These are phyloP conservation scores for Clarireedia homoeocarpa DNA, from an alignment of 2,329 filamentous ascomycete genomes.

Conservation along the genomic window DNA sequence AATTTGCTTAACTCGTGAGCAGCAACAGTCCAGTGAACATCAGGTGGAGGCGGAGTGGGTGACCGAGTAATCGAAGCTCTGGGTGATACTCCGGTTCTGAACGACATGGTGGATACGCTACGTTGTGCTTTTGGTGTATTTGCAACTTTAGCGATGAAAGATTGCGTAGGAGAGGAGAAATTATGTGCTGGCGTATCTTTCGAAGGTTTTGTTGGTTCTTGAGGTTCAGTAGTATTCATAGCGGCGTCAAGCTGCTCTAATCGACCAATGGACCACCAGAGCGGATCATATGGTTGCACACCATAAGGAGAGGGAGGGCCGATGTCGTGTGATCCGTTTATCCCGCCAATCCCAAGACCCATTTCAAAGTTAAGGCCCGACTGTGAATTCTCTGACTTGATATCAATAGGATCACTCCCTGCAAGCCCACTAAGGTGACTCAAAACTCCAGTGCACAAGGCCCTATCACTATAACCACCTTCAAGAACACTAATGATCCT, in stretches of 20 bases:
- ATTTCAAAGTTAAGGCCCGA: conserved; percentile 51
- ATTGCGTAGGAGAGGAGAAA: conserved; percentile 81
- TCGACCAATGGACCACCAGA: conserved; percentile 62
- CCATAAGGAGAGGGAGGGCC: conserved; percentile 7
- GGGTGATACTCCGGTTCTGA: conserved; percentile 31
- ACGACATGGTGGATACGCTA: conserved; percentile 48
- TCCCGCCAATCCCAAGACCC: conserved; percentile 41
- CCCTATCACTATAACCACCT: conserved; percentile 91
- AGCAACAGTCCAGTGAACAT: conserved; percentile 81
- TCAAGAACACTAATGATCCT: conserved; percentile 89
- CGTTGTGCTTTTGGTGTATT: conserved; percentile 58
- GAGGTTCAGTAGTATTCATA: conserved; percentile 42
- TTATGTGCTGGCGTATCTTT: conserved; percentile 55
- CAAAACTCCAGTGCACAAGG: conserved; percentile 77
- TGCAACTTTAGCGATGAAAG: conserved; percentile 69
- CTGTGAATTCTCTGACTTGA: conserved; percentile 31
- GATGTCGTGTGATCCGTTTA: conserved; percentile 24
- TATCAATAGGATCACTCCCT: conserved; percentile 39
- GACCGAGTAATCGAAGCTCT: conserved; percentile 33
- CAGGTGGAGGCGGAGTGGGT: conserved; percentile 64
- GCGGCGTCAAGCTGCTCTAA: conserved; percentile 63
- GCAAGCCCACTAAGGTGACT: conserved; percentile 84
- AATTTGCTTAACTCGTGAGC: conserved; percentile 74
- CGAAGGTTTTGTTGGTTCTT: conserved; percentile 40
- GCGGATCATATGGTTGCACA: conserved; percentile 49